Base-by-base conservation (phyloP, 2,329 filamentous ascomycete species). In the Aaosphaeria arxii region DNA sequence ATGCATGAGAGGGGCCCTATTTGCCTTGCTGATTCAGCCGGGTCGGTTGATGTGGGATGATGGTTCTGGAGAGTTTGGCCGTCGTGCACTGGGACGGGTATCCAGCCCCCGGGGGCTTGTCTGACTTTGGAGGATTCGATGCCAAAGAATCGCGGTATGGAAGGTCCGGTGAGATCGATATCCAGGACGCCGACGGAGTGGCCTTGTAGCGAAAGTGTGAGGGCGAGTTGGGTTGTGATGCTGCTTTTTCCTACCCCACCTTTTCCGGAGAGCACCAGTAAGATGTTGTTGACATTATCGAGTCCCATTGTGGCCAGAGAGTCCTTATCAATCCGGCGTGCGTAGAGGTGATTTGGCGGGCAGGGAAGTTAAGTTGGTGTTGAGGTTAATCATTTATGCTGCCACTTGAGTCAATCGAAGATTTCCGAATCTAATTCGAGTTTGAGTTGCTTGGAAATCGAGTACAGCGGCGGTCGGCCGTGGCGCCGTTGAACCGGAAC, bases 171-270 rank as follows among this genome's bases (percentile, higher is more conserved):
- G 13, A 99, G 82, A 69, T 99, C 94, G 66, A 97, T 86, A 69
- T 99, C 94, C 57, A 99, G 87, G 30, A 99, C 91, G 45, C 94
- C 94, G 40, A 97, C 92, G 0, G 89, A 91, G 68, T 92, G 83
- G 49, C 92, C 92, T 54, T 89, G 83, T 1, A 94, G 81, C 2
- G 90, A 86, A 31, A 99, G 84, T 0, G 91, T 91, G 35, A 99
- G 82, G 6, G 94, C 94, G 11, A 99, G 85, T 70, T 99, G 94
- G 1, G 92, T 95, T 1, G 94, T 97, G n/a, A 96, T 86, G 45
- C 91, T 96, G 40, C 92, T 97, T 77, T 99, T 99, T 49, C 94
- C 94, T 17, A 99, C 94, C 59, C 94, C 94, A 64, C 94, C 94
- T 80, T 99, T 99, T 61, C 94, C 94, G 9, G 94, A 97, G 42